These are phyloP conservation scores for Plasmodium malariae DNA, from an alignment of 169 alveolate species.

Conservation along the genomic window DNA sequence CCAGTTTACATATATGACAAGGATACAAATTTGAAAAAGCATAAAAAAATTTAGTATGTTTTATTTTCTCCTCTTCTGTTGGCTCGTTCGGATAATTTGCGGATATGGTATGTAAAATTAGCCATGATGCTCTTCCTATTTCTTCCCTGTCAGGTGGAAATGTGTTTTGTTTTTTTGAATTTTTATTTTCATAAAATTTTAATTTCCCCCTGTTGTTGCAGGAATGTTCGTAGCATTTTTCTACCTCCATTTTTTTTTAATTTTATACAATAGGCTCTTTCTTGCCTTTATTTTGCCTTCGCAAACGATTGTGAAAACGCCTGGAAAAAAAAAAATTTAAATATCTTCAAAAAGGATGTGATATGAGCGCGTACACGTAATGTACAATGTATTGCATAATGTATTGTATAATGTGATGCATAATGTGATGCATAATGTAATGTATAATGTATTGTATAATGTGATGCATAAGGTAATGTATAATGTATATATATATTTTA, in stretches of 20 bases:
- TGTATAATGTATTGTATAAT: too few relatives aligned
- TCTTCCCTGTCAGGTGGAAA: conserved; percentile 88
- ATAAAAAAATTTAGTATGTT: conserved; percentile 78
- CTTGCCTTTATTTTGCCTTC: too few relatives aligned
- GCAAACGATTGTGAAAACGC: neutral
- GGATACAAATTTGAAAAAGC: conserved; percentile 88
- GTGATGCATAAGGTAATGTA: too few relatives aligned
- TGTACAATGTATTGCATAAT: too few relatives aligned
- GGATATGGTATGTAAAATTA: conserved; percentile 86
- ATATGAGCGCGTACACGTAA: too few relatives aligned
- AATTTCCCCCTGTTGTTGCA: conserved; percentile 32
- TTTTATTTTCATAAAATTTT: conserved; percentile 66
- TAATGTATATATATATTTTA: too few relatives aligned
- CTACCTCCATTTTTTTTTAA: conserved; percentile 15
- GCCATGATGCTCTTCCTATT: conserved; percentile 90
- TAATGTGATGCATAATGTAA: too few relatives aligned
- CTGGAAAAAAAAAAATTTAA: neutral
- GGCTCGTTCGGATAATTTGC: conserved; percentile 87
- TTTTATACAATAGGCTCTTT: too few relatives aligned
- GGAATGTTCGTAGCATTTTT: conserved; percentile 51
- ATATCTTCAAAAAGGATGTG: neutral
- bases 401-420: too few relatives aligned
- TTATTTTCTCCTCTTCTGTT: conserved; percentile 78
- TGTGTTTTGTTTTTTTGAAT: conserved; percentile 27
- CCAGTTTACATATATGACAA: conserved; percentile 87